These are phyloP conservation scores for Backusella mclennaniae DNA, from an alignment of 192 early-diverging fungal species.

Conservation along the genomic window DNA sequence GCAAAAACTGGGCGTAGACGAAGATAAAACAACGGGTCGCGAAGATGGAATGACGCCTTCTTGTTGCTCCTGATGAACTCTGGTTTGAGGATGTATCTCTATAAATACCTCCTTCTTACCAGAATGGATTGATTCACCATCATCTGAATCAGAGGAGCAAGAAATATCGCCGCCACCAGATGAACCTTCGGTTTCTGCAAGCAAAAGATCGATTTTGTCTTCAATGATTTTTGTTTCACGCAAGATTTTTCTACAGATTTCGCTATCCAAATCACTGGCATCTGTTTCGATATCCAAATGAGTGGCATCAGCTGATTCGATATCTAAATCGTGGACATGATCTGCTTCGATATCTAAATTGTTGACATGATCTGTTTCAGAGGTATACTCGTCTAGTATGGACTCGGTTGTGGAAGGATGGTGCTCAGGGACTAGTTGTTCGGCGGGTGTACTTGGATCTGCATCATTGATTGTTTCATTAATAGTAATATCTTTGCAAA, in stretches of 20 bases:
- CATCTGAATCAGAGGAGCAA: background rate
- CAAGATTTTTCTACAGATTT: background rate
- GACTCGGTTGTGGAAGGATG: background rate
- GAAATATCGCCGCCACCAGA: background rate
- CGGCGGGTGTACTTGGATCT: background rate
- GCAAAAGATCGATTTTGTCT: background rate
- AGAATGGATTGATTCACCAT: background rate
- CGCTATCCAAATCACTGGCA: background rate
- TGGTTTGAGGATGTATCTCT: background rate
- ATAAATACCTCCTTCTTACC: background rate
- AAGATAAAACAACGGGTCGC: background rate
- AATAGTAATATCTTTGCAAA: background rate
- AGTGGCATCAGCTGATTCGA: background rate
- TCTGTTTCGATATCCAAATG: too few relatives aligned
- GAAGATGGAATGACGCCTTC: background rate
- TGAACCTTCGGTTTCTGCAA: background rate
- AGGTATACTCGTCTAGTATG: background rate
- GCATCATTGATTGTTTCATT: background rate
- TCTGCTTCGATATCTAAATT: background rate
- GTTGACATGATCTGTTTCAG: background rate
- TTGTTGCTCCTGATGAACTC: background rate
- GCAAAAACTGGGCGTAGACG: background rate
- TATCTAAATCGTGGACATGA: background rate
- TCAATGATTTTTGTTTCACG: background rate
- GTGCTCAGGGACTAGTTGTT: background rate